Evolutionary conservation across 208 protist species (phyloP), one percentile per base, ranked within the genome.

Genomic region (Blastocrithidia nonstop): DNA sequence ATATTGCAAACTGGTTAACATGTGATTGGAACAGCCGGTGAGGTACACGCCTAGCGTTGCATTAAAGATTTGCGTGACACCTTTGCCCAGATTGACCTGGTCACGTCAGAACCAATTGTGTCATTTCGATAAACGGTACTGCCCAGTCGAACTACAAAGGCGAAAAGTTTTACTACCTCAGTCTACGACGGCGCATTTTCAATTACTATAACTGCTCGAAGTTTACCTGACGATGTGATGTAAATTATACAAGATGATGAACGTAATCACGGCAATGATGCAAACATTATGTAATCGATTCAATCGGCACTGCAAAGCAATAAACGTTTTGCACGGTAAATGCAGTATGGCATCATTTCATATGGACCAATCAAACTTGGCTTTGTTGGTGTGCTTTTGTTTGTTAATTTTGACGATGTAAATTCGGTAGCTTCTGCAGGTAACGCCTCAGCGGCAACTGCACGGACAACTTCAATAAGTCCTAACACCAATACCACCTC

Each of bases 1-100:
- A 70, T 98, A 21, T 71, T 94, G 51, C 80, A 95, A 7, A 96
- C 85, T 9, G 96, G 96, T 7, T 95, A 98, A 53, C 90, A 97
- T 55, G 85, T 98, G 11, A 88, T 98, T 60, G 88, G 83, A 13
- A 89, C 94, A 1, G 84, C 93, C 2, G 96, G 96, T 24, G 94
- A 97, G 57, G 71, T 98, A n/a, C 96, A 98, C 59, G 71, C 97
- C 23, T 93, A 96, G 57, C 65, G 89, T 6, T 98, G 95, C 61
- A 42, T 98, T 44, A 86, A 88, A 33, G 95, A 98, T 48, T 64
- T 92, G 32, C 53, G 94, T 27, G 80, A 90, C 49, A 78, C 80
- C 21, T 95, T 93, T 51, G 80, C 87, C 4, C 61, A 73, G 20
- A 70, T 92, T 20, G 81, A 93, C 38, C 45, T 96, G 23, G 56